Evolutionary conservation across 305 asterid genomes (phyloP), one percentile per base, ranked within the genome.

Genomic region (Fraxinus ornus): DNA sequence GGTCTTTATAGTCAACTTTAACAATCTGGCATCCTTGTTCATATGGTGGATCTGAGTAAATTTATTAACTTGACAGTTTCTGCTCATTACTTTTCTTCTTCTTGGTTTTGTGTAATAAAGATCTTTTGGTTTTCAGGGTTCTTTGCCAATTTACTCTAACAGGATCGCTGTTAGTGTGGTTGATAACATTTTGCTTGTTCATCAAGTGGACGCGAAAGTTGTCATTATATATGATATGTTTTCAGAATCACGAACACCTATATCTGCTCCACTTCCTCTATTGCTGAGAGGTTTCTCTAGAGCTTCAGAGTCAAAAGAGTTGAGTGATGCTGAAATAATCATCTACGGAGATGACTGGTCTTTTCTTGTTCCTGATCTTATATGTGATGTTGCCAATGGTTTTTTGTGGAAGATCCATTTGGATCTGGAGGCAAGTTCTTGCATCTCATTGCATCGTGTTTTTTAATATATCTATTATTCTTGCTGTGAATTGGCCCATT

Each of bases 211-310:
- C 66, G 98, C 98, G 41, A 96, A 94, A 88, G 99, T 96, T 82
- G 97, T 90, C 79, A 96, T 96, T 81, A 81, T 96, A 79, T 96
- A 96, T 47, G 99, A 96, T 83, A 78, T 94, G 52, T 93, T 85
- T 88, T 84, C 93, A 73, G 98, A 93, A 88, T 92, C 94, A 55
- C 93, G 86, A 84, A 89, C 89, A 41, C 98, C 98, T 52, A 85
- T 96, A 24, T 96, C 99, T 84, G 98, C 99, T 85, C 99, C 98
- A 3, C 98, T 96, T 87, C 99, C 99, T 49, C 87, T 96, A 30
- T 87, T 92, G 85, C 80, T 96, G 88, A 93, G 98, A 90, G 95
- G 97, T 79, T 85, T 79, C 70, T 86, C 94, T 70, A 89, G 89
- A 84, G 89, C 93, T 66, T 87, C 89, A 75, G 92, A 84, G 66